phyloP scores from a whole-genome alignment of 2,329 filamentous ascomycete species.

The Tolypocladium ovalisporum region DNA sequence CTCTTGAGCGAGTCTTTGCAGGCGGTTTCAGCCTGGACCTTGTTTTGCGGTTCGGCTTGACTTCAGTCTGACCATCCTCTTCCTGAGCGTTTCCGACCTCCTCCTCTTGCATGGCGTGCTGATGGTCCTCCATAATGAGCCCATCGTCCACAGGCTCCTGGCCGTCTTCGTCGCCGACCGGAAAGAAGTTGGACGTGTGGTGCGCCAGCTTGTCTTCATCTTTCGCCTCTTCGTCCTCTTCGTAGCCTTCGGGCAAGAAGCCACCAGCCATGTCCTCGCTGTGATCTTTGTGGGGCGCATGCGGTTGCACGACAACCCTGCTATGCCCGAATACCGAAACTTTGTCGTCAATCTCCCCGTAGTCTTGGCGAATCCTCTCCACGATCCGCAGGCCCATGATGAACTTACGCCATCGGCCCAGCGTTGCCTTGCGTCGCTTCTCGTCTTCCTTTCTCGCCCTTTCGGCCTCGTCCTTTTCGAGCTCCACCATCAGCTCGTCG shows the following conservation, averaged over 20 bases:
- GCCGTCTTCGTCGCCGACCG: conserved; percentile 32
- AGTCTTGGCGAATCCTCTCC: conserved; percentile 65
- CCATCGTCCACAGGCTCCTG: conserved; percentile 20
- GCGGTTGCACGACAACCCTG: conserved; percentile 6
- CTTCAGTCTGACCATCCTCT: background rate
- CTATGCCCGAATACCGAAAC: conserved; percentile 46
- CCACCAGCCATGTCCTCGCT: conserved; percentile 48
- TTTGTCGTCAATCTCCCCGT: conserved; percentile 49
- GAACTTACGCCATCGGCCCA: conserved; percentile 78
- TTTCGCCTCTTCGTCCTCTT: conserved; percentile 39
- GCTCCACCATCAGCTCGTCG: conserved; percentile 63
- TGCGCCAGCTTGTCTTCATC: conserved; percentile 18
- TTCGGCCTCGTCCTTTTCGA: conserved; percentile 68
- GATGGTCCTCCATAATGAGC: conserved; percentile 21
- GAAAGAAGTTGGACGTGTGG: conserved; percentile 36
- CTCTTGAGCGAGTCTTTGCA: background rate
- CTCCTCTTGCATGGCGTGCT: background rate
- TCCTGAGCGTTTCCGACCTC: background rate
- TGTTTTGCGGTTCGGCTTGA: background rate
- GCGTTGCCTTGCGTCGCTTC: conserved; percentile 63
- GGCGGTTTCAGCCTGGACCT: background rate
- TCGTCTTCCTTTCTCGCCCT: conserved; percentile 68
- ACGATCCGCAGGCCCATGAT: conserved; percentile 76
- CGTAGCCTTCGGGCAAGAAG: conserved; percentile 47
- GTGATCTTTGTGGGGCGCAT: conserved; percentile 13